Conservation (phyloP, 108 stramenopile species). For the Cyclotella baltica region DNA sequence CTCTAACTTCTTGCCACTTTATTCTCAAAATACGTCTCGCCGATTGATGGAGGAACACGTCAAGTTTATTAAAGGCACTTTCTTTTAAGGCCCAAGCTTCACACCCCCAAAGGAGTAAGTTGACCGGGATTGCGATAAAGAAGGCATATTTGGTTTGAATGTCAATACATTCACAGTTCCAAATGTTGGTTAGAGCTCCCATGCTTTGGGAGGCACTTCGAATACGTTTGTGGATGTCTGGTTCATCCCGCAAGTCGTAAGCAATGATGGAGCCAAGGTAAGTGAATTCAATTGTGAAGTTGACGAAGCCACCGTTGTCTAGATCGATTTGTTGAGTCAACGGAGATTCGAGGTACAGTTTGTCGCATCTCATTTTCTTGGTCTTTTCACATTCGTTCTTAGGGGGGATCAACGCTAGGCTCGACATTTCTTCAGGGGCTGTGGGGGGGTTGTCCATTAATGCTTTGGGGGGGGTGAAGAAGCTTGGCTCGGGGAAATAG, state of each 20-base stretch:
- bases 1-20: background rate
- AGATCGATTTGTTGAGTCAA: background rate
- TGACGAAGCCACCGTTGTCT: background rate
- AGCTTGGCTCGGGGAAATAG: slow-evolving; percentile 12
- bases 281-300: background rate
- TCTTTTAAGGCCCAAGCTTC: background rate
- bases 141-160: background rate
- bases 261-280: background rate
- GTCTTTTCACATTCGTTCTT: too few relatives aligned
- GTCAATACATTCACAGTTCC: background rate
- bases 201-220: background rate
- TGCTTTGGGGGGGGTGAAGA: slow-evolving; percentile 3
- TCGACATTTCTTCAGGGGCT: too few relatives aligned
- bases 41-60: background rate
- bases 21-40: background rate
- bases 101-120: background rate
- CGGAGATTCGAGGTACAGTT: too few relatives aligned
- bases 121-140: background rate
- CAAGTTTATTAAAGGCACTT: background rate
- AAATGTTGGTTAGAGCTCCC: background rate
- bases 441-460: too few relatives aligned
- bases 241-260: background rate
- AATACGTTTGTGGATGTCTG: background rate
- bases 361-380: too few relatives aligned
- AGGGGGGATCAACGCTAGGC: too few relatives aligned